Base-by-base conservation (phyloP, 2,329 filamentous ascomycete species). In the Calonectria crousiana region DNA sequence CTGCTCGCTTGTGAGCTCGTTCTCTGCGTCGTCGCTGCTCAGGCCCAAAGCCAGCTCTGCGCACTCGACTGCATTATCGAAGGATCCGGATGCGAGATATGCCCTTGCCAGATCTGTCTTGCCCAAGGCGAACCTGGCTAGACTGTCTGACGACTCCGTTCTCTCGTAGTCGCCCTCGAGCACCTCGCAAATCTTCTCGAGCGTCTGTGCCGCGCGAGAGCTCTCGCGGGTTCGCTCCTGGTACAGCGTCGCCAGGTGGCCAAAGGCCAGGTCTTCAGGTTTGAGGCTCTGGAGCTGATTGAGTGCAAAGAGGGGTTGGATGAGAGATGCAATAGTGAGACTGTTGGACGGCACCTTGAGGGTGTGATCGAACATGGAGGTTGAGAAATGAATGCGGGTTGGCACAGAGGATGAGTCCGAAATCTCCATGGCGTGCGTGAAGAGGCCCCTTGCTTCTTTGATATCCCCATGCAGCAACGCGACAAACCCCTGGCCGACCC, bases 371-470 rank as follows among this genome's bases (percentile, higher is more conserved):
- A 99, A 98, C 62, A 94, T 89, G 1, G 95, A 94, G 0, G 93
- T 87, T 0, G 95, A 90, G 82, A 96, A 98, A 82, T 96, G 94
- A 36, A 93, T 91, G 82, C 95, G 94, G 0, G 93, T 92, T 6
- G 95, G 87, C 3, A 93, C 83, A 0, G 93, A 93, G 0, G 94
- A 94, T 0, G 95, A 93, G 74, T 95, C 94, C 0, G 95, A 93
- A 64, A 99, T 96, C 76, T 98, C 96, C 87, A 98, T 97, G 0
- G 97, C 96, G 82, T 99, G 97, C 1, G 95, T 96, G 82, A 98
- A 98, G 13, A 98, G 90, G 14, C 93, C 92, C 28, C 95, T 90
- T 1, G 96, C 96, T 84, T 98, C 95, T 74, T 91, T 92, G 0
- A 86, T 79, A 75, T 98, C 93, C 1, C 95, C 95, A 65, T 91